A percentile compares a stretch with the other conserved stretches of the same genome.
Conservation (phyloP, 495 filamentous ascomycete genomes). For the Cenococcum geophilum region DNA sequence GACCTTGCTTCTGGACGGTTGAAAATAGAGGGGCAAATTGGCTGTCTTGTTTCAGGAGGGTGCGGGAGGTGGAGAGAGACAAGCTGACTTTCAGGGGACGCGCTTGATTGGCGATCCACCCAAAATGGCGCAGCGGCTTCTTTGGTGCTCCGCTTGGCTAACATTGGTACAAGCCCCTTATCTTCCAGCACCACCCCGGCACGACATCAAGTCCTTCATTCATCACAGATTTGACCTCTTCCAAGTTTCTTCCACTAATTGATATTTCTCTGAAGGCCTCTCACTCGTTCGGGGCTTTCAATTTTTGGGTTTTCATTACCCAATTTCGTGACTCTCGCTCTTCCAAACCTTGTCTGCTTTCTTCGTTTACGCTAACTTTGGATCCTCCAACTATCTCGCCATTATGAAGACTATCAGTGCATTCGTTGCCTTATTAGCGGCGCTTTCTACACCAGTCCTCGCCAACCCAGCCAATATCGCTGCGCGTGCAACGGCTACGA, state of each 20-base stretch:
- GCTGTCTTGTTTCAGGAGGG: not conserved
- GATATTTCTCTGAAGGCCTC: conserved; percentile 5
- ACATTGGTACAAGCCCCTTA: not conserved
- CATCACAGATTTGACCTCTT: conserved; percentile 1
- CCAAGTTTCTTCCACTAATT: conserved; percentile 6
- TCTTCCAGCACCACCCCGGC: not conserved
- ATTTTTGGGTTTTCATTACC: not conserved
- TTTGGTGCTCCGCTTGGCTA: not conserved
- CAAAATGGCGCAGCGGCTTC: not conserved
- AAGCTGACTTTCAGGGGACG: not conserved
- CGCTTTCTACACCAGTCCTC: conserved; percentile 17
- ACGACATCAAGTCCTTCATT: not conserved
- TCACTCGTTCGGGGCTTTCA: conserved; percentile 12
- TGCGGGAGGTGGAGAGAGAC: not conserved
- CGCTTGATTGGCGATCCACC: not conserved
- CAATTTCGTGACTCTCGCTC: conserved; percentile 2
- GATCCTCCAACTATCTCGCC: conserved; percentile 4
- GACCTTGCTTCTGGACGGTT: not conserved
- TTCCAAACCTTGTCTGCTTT: not conserved
- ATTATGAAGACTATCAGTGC: conserved; percentile 30
- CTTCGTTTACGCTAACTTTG: not conserved
- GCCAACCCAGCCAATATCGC: conserved; percentile 24
- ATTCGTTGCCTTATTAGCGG: conserved; percentile 24
- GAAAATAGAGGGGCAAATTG: conserved; percentile 2
- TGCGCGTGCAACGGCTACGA: conserved; percentile 21